Evolutionary conservation across 2,329 filamentous ascomycete genomes (phyloP), one percentile per base, ranked within the genome.

Genomic region (Lasiodiplodia hormozganensis): DNA sequence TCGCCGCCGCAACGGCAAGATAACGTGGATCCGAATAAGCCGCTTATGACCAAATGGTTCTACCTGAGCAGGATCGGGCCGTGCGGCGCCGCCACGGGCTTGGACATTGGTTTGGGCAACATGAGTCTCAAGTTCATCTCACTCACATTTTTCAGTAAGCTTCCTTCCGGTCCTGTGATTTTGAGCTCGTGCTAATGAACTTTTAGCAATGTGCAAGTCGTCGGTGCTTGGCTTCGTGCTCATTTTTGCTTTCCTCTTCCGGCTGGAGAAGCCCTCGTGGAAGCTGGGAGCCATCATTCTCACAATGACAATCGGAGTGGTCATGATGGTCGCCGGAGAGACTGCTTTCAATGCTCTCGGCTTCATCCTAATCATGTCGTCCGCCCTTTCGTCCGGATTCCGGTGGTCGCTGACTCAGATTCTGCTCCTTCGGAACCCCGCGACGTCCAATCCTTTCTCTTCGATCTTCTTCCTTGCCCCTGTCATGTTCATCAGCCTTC

Each of bases 361-460:
- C 52, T 99, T 99, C 79, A 81, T 93, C 57, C 90, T 99, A 71
- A 92, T 98, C 81, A 98, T 99, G 79, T 90, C 91, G 0, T 94
- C 96, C 14, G 93, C 94, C 65, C 96, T 97, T 82, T 97, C 97
- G 78, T 97, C 94, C 1, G 96, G 96, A 67, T 97, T 99, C 83
- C 91, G 96, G 74, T 99, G 96, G 96, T 93, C 89, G n/a, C 84
- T 99, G n/a, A 98, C 96, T 0, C 96, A 99, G 78, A 97, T 99
- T 70, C 88, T 99, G 4, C 88, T 99, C 7, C 88, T 98, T 34
- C 91, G 94, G 73, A 97, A 97, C 80, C 94, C 94, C 1, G 94
- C 96, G 23, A 99, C 96, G 0, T 93, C 92, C 54, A 99, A 99
- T 76, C 96, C 96, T 0, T 98, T 99, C 80, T 95, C 93, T 16